Percentiles rank a stretch among this genome's conserved stretches.
phyloP scores from a whole-genome alignment of 2,329 filamentous ascomycete genomes.

The Bipolaris sorokiniana region DNA sequence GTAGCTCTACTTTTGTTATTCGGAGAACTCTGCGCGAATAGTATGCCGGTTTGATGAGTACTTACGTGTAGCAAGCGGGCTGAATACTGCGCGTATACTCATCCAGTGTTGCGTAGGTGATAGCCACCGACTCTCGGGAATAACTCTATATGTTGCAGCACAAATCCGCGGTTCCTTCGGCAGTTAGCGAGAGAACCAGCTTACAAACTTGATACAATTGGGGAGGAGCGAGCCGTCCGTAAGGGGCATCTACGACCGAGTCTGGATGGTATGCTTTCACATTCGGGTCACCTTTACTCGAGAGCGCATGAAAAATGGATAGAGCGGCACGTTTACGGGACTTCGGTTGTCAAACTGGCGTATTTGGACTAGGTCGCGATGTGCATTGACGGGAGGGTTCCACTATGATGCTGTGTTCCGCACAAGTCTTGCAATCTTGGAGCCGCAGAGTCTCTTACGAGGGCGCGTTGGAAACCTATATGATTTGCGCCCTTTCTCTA shows the following conservation, averaged over 20 bases:
- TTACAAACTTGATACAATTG: neutral
- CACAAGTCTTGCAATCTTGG: neutral
- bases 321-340: neutral
- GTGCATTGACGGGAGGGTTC: neutral
- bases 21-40: neutral
- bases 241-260: too few relatives aligned
- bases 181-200: neutral
- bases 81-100: neutral
- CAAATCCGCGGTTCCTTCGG: neutral
- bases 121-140: neutral
- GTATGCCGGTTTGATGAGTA: neutral
- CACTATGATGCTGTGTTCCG: neutral
- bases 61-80: neutral
- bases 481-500: neutral
- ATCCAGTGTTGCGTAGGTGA: neutral
- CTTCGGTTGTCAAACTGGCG: neutral
- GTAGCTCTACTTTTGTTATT: neutral
- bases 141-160: neutral
- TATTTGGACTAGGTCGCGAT: neutral
- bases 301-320: neutral
- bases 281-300: neutral
- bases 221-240: neutral
- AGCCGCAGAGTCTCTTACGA: neutral
- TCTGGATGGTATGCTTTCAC: neutral
- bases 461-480: neutral